These are phyloP conservation scores for Dillenia suffruticosa DNA, from an alignment of 164 flowering plant species.

Conservation along the genomic window DNA sequence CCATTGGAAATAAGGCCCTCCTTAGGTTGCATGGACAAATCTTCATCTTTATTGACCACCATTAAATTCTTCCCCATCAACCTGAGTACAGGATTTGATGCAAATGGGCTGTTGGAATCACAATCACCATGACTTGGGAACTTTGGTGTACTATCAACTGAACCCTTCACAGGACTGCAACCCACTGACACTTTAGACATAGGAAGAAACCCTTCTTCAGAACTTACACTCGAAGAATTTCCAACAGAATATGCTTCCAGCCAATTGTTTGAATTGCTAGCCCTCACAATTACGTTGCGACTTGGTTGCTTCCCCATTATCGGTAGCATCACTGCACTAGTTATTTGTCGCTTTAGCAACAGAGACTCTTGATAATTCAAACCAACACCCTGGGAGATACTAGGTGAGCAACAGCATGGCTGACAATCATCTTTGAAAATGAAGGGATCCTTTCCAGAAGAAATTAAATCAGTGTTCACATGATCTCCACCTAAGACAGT, in stretches of 20 bases:
- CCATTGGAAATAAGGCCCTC: constrained; percentile 13
- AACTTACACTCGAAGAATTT: constrained; percentile 14
- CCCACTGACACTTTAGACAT: constrained; percentile 13
- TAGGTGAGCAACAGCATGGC: constrained; percentile 54
- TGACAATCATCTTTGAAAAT: constrained; percentile 31
- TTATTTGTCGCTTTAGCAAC: constrained; percentile 25
- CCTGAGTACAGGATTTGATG: constrained; percentile 62
- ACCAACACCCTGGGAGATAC: constrained; percentile 23
- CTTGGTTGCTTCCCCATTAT: constrained; percentile 24
- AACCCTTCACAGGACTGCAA: constrained; percentile 15
- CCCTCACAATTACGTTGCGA: constrained; percentile 6
- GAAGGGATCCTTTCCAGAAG: constrained; percentile 24
- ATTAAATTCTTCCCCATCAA: constrained; percentile 90
- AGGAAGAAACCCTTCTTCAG: constrained; percentile 24
- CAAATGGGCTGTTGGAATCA: constrained; percentile 39
- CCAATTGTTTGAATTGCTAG: constrained; percentile 12
- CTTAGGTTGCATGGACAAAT: constrained; percentile 20
- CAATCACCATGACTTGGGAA: constrained; percentile 23
- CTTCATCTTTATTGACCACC: constrained; percentile 70
- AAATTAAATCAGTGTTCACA: constrained; percentile 9
- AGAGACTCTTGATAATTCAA: constrained; percentile 38
- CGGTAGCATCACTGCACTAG: constrained; percentile 22
- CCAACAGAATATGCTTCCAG: constrained; percentile 24
- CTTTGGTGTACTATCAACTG: constrained; percentile 19
- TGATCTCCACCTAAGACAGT: constrained; percentile 15